These are phyloP conservation scores for Mortierella sp. DNA, from an alignment of 371 early-diverging fungal genomes.

Conservation along the genomic window DNA sequence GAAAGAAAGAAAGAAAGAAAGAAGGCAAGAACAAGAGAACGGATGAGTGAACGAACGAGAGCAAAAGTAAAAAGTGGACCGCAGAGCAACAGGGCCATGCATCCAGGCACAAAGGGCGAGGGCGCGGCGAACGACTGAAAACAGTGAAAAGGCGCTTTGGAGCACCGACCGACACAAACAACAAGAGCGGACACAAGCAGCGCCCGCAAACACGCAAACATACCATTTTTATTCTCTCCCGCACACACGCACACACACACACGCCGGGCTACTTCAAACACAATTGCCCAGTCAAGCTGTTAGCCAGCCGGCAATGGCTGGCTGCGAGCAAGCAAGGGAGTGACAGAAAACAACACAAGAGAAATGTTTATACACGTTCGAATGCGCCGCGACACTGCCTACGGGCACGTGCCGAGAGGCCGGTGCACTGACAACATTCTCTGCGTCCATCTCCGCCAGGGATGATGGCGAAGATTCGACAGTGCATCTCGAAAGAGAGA, in stretches of 20 bases:
- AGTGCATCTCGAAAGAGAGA: conserved; percentile 2
- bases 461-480: not conserved
- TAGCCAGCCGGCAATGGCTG: no score
- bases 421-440: not conserved
- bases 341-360: not conserved
- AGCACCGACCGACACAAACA: not conserved
- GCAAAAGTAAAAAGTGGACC: not conserved
- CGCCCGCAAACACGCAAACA: not conserved
- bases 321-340: not conserved
- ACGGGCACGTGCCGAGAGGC: not conserved
- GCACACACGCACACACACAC: not conserved
- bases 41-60: not conserved
- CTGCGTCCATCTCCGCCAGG: not conserved
- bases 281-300: no score
- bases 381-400: not conserved
- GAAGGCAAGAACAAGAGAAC: not conserved
- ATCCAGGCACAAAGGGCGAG: not conserved
- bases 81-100: not conserved
- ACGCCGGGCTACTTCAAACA: no score
- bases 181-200: not conserved
- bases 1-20: not conserved
- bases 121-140: not conserved
- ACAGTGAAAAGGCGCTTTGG: not conserved
- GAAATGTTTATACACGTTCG: not conserved
- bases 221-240: not conserved